Conservation (phyloP, 2,329 filamentous ascomycete species). For the Cytospora piceae region DNA sequence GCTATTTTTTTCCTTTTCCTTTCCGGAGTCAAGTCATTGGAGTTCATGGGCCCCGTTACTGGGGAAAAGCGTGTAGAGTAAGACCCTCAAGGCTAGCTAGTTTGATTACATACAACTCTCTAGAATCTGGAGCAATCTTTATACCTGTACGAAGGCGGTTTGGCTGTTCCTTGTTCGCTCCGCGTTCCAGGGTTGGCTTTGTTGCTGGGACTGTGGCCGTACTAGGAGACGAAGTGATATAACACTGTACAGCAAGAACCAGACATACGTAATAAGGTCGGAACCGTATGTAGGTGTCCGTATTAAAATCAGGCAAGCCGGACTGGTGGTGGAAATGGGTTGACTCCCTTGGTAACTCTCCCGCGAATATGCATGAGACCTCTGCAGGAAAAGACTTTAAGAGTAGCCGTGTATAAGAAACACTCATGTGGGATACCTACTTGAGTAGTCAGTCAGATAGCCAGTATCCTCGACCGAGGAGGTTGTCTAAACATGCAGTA, state of each 20-base stretch:
- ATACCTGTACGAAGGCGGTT: conserved; percentile 25
- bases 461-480: no score
- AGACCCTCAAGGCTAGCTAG: not conserved
- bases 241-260: not conserved
- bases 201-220: not conserved
- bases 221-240: not conserved
- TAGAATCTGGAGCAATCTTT: conserved; percentile 30
- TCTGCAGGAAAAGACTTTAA: no score
- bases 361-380: no score
- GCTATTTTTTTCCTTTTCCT: not conserved
- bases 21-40: conserved; percentile 7
- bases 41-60: conserved; percentile 18
- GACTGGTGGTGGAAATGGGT: no score
- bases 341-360: no score
- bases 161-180: conserved; percentile 4
- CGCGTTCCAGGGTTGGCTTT: not conserved
- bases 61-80: conserved; percentile 7
- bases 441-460: no score
- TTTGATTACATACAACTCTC: conserved; percentile 2
- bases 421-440: not conserved
- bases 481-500: no score
- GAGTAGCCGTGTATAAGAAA: no score
- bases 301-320: not conserved
- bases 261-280: not conserved
- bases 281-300: not conserved